These are phyloP conservation scores for Colletotrichum melonis DNA, from an alignment of 2,329 filamentous ascomycete genomes.

Conservation along the genomic window DNA sequence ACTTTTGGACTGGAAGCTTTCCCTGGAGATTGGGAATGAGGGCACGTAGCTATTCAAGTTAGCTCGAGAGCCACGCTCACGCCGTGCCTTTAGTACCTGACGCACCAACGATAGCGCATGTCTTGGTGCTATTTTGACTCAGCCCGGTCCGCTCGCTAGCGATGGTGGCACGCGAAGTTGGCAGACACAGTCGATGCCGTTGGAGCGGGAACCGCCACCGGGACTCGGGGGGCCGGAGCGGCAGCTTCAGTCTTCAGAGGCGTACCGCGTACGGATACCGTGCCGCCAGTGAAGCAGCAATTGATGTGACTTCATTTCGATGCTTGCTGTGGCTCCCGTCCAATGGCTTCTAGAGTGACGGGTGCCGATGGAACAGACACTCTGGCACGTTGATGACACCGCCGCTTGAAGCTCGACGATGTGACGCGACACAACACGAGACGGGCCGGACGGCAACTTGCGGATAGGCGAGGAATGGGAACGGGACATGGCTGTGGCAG, in stretches of 20 bases:
- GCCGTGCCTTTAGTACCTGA: slow-evolving; percentile 6
- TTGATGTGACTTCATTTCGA: not conserved
- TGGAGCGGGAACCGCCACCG: not conserved
- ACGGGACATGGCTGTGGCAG: not conserved
- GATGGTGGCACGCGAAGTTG: slow-evolving; percentile 17
- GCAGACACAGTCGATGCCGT: not conserved
- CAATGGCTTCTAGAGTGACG: not conserved
- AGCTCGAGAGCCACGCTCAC: slow-evolving; percentile 1
- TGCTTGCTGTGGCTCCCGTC: not conserved
- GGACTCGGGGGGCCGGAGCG: slow-evolving; percentile 2
- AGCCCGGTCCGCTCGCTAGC: slow-evolving; percentile 10
- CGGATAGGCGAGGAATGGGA: not conserved
- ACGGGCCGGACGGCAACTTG: slow-evolving; percentile 1
- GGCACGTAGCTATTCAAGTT: not conserved
- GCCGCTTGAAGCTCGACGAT: not conserved
- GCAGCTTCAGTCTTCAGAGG: not conserved
- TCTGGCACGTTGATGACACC: slow-evolving; percentile 8
- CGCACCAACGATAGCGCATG: not conserved
- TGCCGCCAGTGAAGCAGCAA: not conserved
- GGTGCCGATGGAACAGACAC: not conserved
- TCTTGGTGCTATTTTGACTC: slow-evolving; percentile 13
- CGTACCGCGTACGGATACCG: no score
- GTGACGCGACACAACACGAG: slow-evolving; percentile 5
- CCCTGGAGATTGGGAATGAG: not conserved
- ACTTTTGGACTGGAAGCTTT: slow-evolving; percentile 15